Percentiles rank a stretch among this genome's conserved stretches.
These are phyloP conservation scores for Physcomitrellopsis africana DNA, from an alignment of 225 moss, liverwort and hornwort species.

Conservation along the genomic window DNA sequence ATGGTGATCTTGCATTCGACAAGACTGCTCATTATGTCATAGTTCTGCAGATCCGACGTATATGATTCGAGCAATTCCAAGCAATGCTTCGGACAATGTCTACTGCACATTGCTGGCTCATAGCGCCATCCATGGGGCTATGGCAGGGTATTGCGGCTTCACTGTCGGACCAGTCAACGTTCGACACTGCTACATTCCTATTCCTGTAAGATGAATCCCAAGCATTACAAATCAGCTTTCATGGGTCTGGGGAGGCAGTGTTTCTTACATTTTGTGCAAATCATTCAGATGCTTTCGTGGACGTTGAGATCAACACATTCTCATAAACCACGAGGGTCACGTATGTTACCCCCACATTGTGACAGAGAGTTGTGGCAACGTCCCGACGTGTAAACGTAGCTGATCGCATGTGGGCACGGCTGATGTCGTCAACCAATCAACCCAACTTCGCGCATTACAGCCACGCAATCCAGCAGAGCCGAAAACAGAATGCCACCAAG, in stretches of 20 bases:
- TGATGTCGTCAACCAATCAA: conserved; percentile 67
- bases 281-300: neutral
- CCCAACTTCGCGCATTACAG: conserved; percentile 49
- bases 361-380: conserved; percentile 54
- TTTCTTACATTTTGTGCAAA: too few species aligned
- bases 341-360: neutral
- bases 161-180: conserved; percentile 79
- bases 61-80: conserved; percentile 87
- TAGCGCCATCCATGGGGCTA: conserved; percentile 82
- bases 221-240: conserved; percentile 8
- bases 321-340: too few species aligned
- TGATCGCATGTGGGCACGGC: conserved; percentile 70
- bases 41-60: conserved; percentile 76
- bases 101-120: conserved; percentile 86
- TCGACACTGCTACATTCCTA: conserved; percentile 74
- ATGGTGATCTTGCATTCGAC: neutral
- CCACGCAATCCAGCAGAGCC: conserved; percentile 33
- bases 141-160: conserved; percentile 82
- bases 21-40: conserved; percentile 21
- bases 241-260: conserved; percentile 2
- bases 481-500: conserved; percentile 12
- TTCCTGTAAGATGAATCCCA: conserved; percentile 40
- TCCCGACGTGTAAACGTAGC: conserved; percentile 51
- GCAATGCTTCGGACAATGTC: conserved; percentile 81
- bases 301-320: too few species aligned